Conservation (phyloP, 495 filamentous ascomycete species). For the Cercophora scortea region DNA sequence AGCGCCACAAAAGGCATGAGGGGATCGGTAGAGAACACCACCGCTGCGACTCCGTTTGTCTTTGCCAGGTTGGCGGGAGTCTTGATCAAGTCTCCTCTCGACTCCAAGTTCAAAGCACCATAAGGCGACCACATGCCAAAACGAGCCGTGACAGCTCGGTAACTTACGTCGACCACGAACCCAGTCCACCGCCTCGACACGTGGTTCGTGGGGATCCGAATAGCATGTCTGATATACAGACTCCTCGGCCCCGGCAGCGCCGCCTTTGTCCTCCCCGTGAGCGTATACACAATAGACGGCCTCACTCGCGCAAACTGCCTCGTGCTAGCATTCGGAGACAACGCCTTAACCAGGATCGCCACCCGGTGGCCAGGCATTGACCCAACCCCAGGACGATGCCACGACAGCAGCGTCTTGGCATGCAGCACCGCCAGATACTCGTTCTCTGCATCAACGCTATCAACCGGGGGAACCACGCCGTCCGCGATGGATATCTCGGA, state of each 20-base stretch:
- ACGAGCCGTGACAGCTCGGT: background rate
- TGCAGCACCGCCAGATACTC: background rate
- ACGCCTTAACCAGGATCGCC: background rate
- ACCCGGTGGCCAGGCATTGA: background rate
- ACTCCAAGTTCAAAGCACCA: background rate
- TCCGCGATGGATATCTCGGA: background rate
- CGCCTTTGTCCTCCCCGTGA: background rate
- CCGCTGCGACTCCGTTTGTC: background rate
- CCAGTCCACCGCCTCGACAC: background rate
- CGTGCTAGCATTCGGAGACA: background rate
- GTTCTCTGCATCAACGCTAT: background rate
- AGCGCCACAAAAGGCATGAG: background rate
- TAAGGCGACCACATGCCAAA: background rate
- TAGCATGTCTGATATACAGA: background rate
- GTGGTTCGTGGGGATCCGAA: background rate
- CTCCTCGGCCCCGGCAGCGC: background rate
- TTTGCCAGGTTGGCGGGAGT: background rate
- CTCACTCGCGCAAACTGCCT: background rate
- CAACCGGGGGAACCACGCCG: background rate
- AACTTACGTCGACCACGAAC: background rate
- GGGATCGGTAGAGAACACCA: background rate
- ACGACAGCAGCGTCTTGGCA: background rate
- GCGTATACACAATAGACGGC: background rate
- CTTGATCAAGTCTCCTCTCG: background rate
- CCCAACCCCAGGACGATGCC: background rate